Percentiles rank a stretch among this genome's conserved stretches.
Conservation (phyloP, 306 rosid species). For the Spatholobus suberectus region DNA sequence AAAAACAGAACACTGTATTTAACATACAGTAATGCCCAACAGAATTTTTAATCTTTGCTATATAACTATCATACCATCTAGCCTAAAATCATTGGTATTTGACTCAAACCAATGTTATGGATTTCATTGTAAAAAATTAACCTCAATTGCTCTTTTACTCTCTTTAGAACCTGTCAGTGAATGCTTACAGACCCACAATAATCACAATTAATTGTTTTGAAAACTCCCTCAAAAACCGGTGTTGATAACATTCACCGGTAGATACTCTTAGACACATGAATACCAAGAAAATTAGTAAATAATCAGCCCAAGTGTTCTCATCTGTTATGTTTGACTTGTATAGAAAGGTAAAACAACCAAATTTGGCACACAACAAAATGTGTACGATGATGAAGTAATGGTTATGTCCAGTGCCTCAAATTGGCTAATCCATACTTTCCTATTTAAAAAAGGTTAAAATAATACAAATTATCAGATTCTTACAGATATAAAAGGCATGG, state of each 20-base stretch:
- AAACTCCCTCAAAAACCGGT: background rate
- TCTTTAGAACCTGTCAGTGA: background rate
- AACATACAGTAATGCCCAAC: background rate
- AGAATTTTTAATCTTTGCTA: slow-evolving; percentile 9
- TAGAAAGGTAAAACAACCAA: slow-evolving; percentile 3
- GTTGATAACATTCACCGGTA: background rate
- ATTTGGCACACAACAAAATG: slow-evolving; percentile 28
- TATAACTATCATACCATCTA: slow-evolving; percentile 8
- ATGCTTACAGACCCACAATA: background rate
- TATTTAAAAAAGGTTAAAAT: slow-evolving; percentile 17
- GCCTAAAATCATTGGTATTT: background rate
- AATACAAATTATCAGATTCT: background rate
- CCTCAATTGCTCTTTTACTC: background rate
- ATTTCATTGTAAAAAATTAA: background rate
- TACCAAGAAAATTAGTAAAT: slow-evolving; percentile 15
- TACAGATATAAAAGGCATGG: slow-evolving; percentile 8
- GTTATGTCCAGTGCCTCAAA: background rate
- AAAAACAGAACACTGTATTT: background rate
- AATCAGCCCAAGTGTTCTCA: background rate
- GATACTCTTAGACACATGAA: background rate
- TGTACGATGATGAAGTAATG: background rate
- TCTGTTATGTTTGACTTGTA: background rate
- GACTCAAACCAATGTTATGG: background rate
- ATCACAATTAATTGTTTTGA: background rate
- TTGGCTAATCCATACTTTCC: slow-evolving; percentile 24